Base-by-base conservation (phyloP, 192 early-diverging fungal species). In the Haplosporangium gracile region DNA sequence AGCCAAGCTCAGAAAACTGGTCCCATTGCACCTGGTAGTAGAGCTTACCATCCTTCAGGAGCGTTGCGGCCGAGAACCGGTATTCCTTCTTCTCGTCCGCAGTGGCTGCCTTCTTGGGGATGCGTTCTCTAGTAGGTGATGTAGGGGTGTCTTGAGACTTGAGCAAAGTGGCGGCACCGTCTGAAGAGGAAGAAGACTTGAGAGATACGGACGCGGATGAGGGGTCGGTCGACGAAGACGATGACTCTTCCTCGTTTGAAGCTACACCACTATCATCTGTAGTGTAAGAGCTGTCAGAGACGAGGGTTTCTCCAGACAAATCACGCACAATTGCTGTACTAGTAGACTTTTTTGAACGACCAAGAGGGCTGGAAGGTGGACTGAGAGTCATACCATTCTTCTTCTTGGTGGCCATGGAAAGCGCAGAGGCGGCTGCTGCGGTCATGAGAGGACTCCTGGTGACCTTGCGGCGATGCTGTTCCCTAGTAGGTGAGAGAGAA, bases 1-100 rank as follows among this genome's bases (percentile, higher is more conserved):
- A 85, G 13, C 83, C 83, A 40, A 85, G 53, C 45, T 85, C 77
- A 36, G 83, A 85, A 77, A 85, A 85, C 53, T 85, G 68, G 29
- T 85, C 78, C 83, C 83, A 85, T 77, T 80, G 83, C 69, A 85
- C 43, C 75, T 85, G 78, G 78, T 85, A 80, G 42, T 77, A 77
- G 83, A 85, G 83, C 83, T 80, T 85, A 85, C 83, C 83, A 85
- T 85, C 83, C 83, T 80, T 85, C 78, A 85, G 47, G 63, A 85
- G 83, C 43, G 83, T 85, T 53, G 78, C 78, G 47, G 83, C 80
- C 43, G 83, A 85, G 83, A 85, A 85, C 24, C 75, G 74, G 53
- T 40, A 78, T 53, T 85, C 83, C 47, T 85, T 85, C 26, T 65
- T 32, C 60, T 65, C 60, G 47, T 45, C 68, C 18, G 22, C 60